A percentile compares a stretch with the other conserved stretches of the same genome.
Evolutionary conservation across 495 filamentous ascomycete genomes (phyloP).

Genomic region (Pyrenopolyporus hunteri): DNA sequence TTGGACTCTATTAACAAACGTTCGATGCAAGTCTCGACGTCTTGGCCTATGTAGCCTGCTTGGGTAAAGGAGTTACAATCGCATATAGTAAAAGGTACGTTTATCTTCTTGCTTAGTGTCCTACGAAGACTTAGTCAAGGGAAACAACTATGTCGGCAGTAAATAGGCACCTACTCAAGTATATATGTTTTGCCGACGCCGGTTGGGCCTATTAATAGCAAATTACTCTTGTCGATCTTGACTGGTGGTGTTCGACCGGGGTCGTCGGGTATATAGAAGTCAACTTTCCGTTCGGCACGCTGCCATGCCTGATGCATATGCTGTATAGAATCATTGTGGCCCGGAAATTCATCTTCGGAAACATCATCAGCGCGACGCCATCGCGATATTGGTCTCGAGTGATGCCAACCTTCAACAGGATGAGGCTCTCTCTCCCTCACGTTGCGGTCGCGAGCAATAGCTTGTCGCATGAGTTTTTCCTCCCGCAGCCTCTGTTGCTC

Average conservation of each 20-base stretch:
- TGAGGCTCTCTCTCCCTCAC: slow-evolving; percentile 43
- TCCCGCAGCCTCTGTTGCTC: slow-evolving; percentile 71
- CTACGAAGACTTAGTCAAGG: slow-evolving; percentile 36
- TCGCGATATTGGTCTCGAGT: slow-evolving; percentile 34
- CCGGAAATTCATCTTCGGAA: slow-evolving; percentile 77
- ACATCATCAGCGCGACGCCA: slow-evolving; percentile 40
- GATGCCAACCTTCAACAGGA: slow-evolving; percentile 57
- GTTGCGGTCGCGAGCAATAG: slow-evolving; percentile 54
- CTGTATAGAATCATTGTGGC: slow-evolving; percentile 68
- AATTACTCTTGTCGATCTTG: slow-evolving; percentile 93
- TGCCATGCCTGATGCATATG: slow-evolving; percentile 41
- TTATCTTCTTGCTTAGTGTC: slow-evolving; percentile 64
- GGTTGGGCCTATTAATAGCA: slow-evolving; percentile 90
- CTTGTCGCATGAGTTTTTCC: slow-evolving; percentile 56
- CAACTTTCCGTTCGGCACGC: slow-evolving; percentile 28
- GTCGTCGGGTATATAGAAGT: slow-evolving; percentile 53
- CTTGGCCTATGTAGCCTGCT: slow-evolving; percentile 96
- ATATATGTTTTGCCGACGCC: slow-evolving; percentile 98
- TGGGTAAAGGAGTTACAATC: slow-evolving; percentile 98
- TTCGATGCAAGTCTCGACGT: slow-evolving; percentile 91
- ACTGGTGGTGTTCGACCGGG: slow-evolving; percentile 61
- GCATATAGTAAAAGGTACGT: slow-evolving; percentile 95
- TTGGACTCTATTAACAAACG: slow-evolving; percentile 87
- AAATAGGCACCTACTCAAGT: slow-evolving; percentile 61
- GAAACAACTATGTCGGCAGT: neutral